phyloP scores from a whole-genome alignment of 768 basidiomycete species.

The Lyophyllum shimeji region DNA sequence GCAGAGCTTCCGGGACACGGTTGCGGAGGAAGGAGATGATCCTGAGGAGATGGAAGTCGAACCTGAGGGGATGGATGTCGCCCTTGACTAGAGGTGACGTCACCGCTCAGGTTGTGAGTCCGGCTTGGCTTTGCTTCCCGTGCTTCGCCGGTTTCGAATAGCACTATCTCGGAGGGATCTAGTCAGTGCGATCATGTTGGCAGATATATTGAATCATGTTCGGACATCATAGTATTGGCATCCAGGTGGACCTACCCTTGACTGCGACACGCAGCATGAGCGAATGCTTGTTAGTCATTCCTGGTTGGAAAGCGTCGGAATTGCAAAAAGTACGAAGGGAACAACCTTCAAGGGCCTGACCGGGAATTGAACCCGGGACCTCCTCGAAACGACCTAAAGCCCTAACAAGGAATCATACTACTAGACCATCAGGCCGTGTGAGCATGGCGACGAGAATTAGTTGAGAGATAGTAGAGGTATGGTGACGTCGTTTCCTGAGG shows the following conservation, averaged over 20 bases:
- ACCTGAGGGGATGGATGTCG: slow-evolving; percentile 17
- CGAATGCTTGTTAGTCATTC: too few relatives aligned
- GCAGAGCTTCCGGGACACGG: slow-evolving; percentile 54
- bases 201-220: not conserved
- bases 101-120: not conserved
- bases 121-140: not conserved
- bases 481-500: too few relatives aligned
- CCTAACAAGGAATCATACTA: slow-evolving; percentile 6
- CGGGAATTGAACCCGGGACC: slow-evolving; percentile 5
- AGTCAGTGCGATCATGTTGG: too few relatives aligned
- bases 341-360: not conserved
- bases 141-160: not conserved
- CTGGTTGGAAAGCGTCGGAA: too few relatives aligned
- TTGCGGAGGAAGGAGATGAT: slow-evolving; percentile 44
- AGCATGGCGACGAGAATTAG: too few relatives aligned
- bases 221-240: too few relatives aligned
- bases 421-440: not conserved
- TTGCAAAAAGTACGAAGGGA: not conserved
- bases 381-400: not conserved
- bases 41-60: slow-evolving; percentile 24
- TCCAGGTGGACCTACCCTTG: too few relatives aligned
- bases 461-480: too few relatives aligned
- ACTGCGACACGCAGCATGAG: too few relatives aligned
- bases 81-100: slow-evolving; percentile 13
- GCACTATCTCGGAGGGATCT: too few relatives aligned